A percentile compares a stretch with the other conserved stretches of the same genome.
Conservation (phyloP, 2,329 filamentous ascomycete genomes). For the Pseudocercospora musae region DNA sequence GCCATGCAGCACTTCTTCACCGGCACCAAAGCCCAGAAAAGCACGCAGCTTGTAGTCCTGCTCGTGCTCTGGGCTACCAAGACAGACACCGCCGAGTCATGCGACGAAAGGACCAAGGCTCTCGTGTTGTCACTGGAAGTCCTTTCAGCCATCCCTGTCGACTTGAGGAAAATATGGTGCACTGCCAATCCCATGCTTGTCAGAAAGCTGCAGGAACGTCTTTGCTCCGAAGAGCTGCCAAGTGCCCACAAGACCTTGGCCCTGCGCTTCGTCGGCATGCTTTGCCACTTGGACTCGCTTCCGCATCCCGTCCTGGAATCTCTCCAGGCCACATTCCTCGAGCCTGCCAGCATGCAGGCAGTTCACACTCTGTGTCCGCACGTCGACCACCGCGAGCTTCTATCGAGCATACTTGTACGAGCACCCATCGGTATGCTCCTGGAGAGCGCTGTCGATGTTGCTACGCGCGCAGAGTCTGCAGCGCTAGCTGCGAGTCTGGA, state of each 20-base stretch:
- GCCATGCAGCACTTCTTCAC: constrained; percentile 35
- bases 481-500: constrained; percentile 17
- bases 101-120: constrained; percentile 25
- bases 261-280: constrained; percentile 26
- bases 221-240: constrained; percentile 22
- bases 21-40: constrained; percentile 34
- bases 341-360: constrained; percentile 13
- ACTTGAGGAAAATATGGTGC: constrained; percentile 32
- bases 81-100: constrained; percentile 14
- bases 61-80: constrained; percentile 33
- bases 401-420: constrained; percentile 19
- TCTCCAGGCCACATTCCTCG: constrained; percentile 20
- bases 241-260: constrained; percentile 25
- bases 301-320: constrained; percentile 23
- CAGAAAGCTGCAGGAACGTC: constrained; percentile 36
- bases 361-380: constrained; percentile 19
- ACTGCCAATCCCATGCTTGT: constrained; percentile 30
- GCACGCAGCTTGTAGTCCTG: constrained; percentile 35
- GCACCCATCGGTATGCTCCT: constrained; percentile 19
- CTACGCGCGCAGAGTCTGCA: constrained; percentile 11
- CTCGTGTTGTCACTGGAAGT: constrained; percentile 31
- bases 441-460: constrained; percentile 18
- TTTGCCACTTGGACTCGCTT: constrained; percentile 26
- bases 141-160: constrained; percentile 28
- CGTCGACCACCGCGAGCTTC: constrained; percentile 17